phyloP scores from a whole-genome alignment of 2,329 filamentous ascomycete genomes.

The Leptoxyphium fumago region DNA sequence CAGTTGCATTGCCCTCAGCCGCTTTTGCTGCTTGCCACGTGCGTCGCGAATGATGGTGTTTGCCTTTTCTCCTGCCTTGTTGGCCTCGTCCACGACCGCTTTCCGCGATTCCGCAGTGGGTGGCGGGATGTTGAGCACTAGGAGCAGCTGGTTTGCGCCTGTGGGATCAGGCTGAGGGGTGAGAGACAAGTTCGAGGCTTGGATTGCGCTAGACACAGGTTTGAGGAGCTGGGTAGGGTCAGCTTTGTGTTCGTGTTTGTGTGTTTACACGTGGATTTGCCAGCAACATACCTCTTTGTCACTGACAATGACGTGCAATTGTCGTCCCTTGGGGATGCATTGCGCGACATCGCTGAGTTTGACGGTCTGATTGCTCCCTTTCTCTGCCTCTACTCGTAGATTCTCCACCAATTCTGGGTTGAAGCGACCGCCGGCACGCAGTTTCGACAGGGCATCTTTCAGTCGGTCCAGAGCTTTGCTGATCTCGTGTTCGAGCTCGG shows the following conservation, averaged over 20 bases:
- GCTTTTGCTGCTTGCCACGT: constrained; percentile 34
- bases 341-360: constrained; percentile 50
- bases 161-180: constrained; percentile 36
- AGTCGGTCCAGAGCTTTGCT: constrained; percentile 40
- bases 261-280: not conserved
- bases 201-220: constrained; percentile 38
- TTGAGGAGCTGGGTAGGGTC: constrained; percentile 35
- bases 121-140: constrained; percentile 41
- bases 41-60: constrained; percentile 28
- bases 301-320: constrained; percentile 46
- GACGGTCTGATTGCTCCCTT: constrained; percentile 35
- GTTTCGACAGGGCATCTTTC: constrained; percentile 45
- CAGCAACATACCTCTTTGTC: constrained; percentile 43
- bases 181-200: constrained; percentile 34
- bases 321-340: constrained; percentile 49
- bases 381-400: constrained; percentile 43
- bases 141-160: constrained; percentile 32
- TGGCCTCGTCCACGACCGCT: constrained; percentile 23
- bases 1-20: constrained; percentile 28
- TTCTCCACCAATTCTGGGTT: constrained; percentile 48
- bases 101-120: constrained; percentile 42
- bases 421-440: constrained; percentile 47
- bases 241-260: not conserved
- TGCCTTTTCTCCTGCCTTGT: constrained; percentile 29
- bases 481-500: constrained; percentile 41